These are phyloP conservation scores for Acmispon strigosus DNA, from an alignment of 306 rosid genomes.

Conservation along the genomic window DNA sequence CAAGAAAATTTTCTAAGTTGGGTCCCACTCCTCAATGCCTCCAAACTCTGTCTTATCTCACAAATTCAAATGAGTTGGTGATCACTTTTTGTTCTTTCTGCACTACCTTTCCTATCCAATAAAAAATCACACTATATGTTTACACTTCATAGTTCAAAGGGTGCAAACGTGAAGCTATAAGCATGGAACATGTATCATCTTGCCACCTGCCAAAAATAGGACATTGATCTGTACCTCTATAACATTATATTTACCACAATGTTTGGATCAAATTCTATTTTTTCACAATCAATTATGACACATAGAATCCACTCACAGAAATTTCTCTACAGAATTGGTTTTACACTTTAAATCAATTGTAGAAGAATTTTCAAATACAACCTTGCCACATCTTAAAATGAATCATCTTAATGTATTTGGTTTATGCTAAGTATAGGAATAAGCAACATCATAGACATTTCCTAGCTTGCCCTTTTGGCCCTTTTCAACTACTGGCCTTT, in stretches of 20 bases:
- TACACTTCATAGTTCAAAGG: neutral
- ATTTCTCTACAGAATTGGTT: no score
- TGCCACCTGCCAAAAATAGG: neutral
- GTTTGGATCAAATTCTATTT: no score
- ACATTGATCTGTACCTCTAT: neutral
- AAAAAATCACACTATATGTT: neutral
- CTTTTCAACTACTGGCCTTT: neutral
- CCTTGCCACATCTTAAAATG: neutral
- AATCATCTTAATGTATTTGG: constrained; percentile 2
- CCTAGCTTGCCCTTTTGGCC: constrained; percentile 27
- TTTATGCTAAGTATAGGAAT: neutral
- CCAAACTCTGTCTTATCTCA: constrained; percentile 51
- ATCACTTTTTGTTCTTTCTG: constrained; percentile 37
- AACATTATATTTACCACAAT: neutral
- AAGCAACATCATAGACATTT: constrained; percentile 1
- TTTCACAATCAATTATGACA: no score
- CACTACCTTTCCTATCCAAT: neutral
- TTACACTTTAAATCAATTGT: no score
- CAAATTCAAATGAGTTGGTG: constrained; percentile 61
- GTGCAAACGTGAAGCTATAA: neutral
- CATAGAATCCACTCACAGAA: no score
- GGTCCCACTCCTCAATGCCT: constrained; percentile 49
- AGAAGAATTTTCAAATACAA: neutral
- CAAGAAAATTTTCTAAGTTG: constrained; percentile 19
- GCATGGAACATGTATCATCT: neutral